Percentiles rank a stretch among this genome's conserved stretches.
phyloP scores from a whole-genome alignment of 2,329 filamentous ascomycete genomes.

The Fusarium robinianum region DNA sequence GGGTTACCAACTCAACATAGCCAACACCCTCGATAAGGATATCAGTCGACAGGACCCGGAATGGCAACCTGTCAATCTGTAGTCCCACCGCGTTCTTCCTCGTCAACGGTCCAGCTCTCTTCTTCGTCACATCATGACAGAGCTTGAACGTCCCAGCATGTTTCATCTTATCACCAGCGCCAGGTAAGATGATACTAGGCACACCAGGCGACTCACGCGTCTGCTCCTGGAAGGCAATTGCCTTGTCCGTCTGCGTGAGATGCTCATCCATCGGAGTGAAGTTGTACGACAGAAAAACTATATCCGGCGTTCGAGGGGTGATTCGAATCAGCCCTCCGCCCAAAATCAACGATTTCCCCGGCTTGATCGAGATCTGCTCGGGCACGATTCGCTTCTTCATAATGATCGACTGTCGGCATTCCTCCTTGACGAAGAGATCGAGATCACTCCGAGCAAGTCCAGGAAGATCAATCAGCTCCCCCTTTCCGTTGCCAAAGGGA shows the following conservation, averaged over 20 bases:
- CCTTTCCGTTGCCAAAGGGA: constrained; percentile 82
- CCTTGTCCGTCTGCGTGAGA: constrained; percentile 79
- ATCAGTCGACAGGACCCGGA: constrained; percentile 78
- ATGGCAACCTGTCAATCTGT: constrained; percentile 73
- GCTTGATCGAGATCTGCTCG: constrained; percentile 72
- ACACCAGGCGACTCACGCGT: constrained; percentile 60
- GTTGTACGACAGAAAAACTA: constrained; percentile 77
- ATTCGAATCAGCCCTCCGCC: constrained; percentile 82
- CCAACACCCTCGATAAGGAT: constrained; percentile 90
- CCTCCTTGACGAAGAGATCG: constrained; percentile 69
- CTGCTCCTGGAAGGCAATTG: constrained; percentile 71
- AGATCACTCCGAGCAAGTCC: constrained; percentile 78
- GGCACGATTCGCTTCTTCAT: constrained; percentile 80
- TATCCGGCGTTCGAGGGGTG: constrained; percentile 66
- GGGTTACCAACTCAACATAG: constrained; percentile 86
- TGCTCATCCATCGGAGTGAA: constrained; percentile 83
- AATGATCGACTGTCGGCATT: constrained; percentile 69
- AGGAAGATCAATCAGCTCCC: constrained; percentile 91
- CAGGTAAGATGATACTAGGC: constrained; percentile 65
- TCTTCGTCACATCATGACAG: constrained; percentile 80
- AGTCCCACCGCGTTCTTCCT: constrained; percentile 64
- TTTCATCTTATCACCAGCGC: constrained; percentile 60
- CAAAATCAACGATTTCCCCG: constrained; percentile 79
- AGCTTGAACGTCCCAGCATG: constrained; percentile 78
- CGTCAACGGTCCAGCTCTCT: constrained; percentile 74